Base-by-base conservation (phyloP, 306 rosid species). In the Malus sylvestris region DNA sequence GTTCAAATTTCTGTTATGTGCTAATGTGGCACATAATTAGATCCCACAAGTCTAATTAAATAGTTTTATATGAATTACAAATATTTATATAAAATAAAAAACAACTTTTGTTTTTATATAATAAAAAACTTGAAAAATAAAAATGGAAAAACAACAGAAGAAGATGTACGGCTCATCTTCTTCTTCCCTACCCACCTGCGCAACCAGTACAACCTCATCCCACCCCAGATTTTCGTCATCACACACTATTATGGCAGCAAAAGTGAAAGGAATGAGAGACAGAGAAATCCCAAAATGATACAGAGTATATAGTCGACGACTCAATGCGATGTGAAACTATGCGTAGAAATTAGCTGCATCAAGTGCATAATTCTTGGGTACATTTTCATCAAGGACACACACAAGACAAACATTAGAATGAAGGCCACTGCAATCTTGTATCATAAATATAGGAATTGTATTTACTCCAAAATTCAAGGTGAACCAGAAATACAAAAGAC, bases 161-260 rank as follows among this genome's bases (percentile, higher is more conserved):
- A 44, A 11, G 49, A 10, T 44, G 46, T 2, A 11, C 0, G 0
- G 1, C 14, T 11, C 49, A 11, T 44, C 14, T 44, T 44, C 14
- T 11, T 44, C 14, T 44, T 44, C 14, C 51, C 51, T 14, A 3
- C 15, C 51, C 51, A 11, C 1, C 5, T 1, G 2, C 15, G 1
- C 51, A 11, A 45, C 51, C 15, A 12, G 51, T 45, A 11, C 51
- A 45, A 45, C 15, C 15, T 44, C 49, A 44, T 4, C 49, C 13
- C 15, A 44, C 15, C 15, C 49, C 15, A 95, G 96, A 81, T 95
- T 95, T 68, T 92, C 97, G 55, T 95, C 98, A 0, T 97, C 97
- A 0, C 93, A 87, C 83, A 89, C 97, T 97, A 95, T 92, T 67
- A 92, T 89, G 62, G 98, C 92, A n/a, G 96, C 97, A 77, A 95